Evolutionary conservation across 2,329 filamentous ascomycete genomes (phyloP).

Genomic region (Venturia carpophila): DNA sequence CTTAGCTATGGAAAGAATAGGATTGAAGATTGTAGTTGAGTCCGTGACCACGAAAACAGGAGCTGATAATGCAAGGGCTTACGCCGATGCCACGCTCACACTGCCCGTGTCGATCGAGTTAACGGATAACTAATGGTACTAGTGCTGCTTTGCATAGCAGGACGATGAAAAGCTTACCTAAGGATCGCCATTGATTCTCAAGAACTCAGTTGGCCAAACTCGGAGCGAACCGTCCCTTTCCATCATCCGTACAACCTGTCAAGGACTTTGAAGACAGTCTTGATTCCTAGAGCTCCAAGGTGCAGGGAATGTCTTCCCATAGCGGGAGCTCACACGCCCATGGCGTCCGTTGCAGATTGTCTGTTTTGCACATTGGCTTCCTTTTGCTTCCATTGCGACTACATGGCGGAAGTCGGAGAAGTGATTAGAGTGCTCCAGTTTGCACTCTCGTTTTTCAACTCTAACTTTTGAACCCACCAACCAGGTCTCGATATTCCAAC

Average conservation of each 20-base stretch:
- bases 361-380: background rate
- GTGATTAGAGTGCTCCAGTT: background rate
- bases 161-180: background rate
- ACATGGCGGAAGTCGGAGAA: background rate
- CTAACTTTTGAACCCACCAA: background rate
- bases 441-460: background rate
- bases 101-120: slow-evolving; percentile 9
- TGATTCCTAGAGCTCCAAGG: background rate
- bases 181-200: slow-evolving; percentile 2
- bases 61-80: slow-evolving; percentile 4
- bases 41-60: slow-evolving; percentile 1
- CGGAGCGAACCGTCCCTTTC: slow-evolving; percentile 1
- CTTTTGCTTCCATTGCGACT: background rate
- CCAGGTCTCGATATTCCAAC: background rate
- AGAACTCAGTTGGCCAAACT: slow-evolving; percentile 11
- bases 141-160: background rate
- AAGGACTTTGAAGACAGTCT: slow-evolving; percentile 5
- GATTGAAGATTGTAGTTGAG: background rate
- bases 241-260: slow-evolving; percentile 7
- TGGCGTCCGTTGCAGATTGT: background rate
- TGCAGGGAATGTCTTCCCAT: background rate
- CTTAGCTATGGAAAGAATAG: background rate
- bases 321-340: slow-evolving; percentile 2
- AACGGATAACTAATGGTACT: background rate
- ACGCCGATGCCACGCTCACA: background rate